Conservation (phyloP, 768 basidiomycete genomes). For the Candolleomyces aberdarensis region DNA sequence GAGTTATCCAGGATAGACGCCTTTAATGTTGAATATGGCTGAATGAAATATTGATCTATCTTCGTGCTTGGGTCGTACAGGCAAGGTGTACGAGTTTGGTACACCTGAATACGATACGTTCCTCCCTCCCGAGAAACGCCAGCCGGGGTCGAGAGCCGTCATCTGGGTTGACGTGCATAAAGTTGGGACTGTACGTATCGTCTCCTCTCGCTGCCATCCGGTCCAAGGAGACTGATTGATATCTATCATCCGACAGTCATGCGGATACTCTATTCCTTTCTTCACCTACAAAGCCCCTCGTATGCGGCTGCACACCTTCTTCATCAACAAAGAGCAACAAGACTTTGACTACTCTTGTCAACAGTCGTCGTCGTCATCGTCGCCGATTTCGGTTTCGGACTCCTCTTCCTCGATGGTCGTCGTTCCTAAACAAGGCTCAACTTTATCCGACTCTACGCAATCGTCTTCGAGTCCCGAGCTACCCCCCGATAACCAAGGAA, state of each 20-base stretch:
- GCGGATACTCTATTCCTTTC: conserved; percentile 56
- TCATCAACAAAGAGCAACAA: conserved; percentile 31
- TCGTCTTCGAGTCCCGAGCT: not conserved
- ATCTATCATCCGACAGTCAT: conserved; percentile 41
- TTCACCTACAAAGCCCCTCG: conserved; percentile 50
- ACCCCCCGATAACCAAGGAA: conserved; percentile 30
- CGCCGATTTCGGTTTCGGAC: not conserved
- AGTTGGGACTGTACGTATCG: conserved; percentile 37
- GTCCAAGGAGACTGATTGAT: not conserved
- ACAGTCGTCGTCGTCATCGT: not conserved
- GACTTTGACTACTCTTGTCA: conserved; percentile 28
- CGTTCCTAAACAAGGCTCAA: not conserved
- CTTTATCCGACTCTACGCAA: not conserved
- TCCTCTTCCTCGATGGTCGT: not conserved
- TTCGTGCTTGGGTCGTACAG: conserved; percentile 22
- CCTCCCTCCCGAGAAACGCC: conserved; percentile 41
- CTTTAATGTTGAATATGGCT: not conserved
- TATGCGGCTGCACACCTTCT: conserved; percentile 37
- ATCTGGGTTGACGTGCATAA: conserved; percentile 57
- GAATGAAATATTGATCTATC: not conserved
- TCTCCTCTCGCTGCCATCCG: not conserved
- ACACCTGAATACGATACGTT: conserved; percentile 49
- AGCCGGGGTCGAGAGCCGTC: conserved; percentile 49
- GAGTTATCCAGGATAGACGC: not conserved
- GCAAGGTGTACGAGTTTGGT: conserved; percentile 54